phyloP scores from a whole-genome alignment of 2,329 filamentous ascomycete genomes.

The Calonectria hongkongensis region DNA sequence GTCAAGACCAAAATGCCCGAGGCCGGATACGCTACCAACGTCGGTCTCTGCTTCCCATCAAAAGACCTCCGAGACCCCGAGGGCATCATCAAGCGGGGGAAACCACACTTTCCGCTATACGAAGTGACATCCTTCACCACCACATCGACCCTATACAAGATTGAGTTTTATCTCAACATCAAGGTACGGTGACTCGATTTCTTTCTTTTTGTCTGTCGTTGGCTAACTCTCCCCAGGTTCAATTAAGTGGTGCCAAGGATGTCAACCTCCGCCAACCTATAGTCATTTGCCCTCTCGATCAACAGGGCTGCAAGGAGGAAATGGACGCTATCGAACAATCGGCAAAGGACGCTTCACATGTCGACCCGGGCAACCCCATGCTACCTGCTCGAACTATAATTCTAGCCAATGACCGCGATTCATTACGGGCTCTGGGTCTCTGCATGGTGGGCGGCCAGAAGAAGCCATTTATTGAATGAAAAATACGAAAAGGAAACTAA shows the following conservation, averaged over 20 bases:
- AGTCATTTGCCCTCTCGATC: constrained; percentile 95
- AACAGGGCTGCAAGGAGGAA: constrained; percentile 96
- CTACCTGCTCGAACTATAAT: constrained; percentile 91
- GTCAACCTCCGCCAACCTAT: constrained; percentile 93
- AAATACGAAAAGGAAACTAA: constrained; percentile 8
- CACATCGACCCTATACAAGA: constrained; percentile 95
- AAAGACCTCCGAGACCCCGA: constrained; percentile 92
- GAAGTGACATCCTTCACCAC: constrained; percentile 94
- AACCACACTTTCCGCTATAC: constrained; percentile 92
- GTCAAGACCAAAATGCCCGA: constrained; percentile 92
- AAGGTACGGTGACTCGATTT: constrained; percentile 76
- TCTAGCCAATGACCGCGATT: constrained; percentile 82
- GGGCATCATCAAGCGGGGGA: constrained; percentile 89
- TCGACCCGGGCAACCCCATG: constrained; percentile 93
- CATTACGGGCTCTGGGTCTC: constrained; percentile 76
- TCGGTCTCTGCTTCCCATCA: constrained; percentile 92
- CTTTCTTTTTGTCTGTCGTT: constrained; percentile 38
- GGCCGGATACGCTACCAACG: constrained; percentile 92
- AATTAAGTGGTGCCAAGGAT: constrained; percentile 90
- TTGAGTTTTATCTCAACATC: constrained; percentile 96
- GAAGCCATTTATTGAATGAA: constrained; percentile 79
- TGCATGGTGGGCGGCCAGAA: constrained; percentile 79
- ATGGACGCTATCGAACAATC: constrained; percentile 99
- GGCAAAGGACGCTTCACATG: constrained; percentile 91
- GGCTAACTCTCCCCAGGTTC: constrained; percentile 76